A percentile compares a stretch with the other conserved stretches of the same genome.
Conservation (phyloP, 2,329 filamentous ascomycete genomes). For the Aspergillus niger region DNA sequence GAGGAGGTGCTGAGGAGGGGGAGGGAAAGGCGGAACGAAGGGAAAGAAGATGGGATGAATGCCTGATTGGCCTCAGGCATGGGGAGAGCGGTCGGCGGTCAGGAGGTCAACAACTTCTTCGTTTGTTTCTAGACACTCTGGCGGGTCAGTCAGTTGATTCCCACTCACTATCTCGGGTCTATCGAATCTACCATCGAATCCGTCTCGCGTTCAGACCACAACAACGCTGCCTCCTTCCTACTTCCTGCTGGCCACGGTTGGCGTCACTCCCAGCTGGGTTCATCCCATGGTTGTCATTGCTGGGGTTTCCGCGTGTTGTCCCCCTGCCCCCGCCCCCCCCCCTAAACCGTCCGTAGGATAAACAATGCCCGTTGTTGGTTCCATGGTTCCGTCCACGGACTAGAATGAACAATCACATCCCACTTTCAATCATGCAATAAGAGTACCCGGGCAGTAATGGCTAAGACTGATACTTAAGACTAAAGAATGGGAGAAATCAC, state of each 20-base stretch:
- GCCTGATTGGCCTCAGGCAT: not conserved
- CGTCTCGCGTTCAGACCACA: not conserved
- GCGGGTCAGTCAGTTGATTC: not conserved
- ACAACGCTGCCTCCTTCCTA: not conserved
- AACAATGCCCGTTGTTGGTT: not conserved
- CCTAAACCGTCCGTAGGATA: not conserved
- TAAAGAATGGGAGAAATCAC: no score
- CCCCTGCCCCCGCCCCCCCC: not conserved
- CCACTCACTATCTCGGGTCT: not conserved
- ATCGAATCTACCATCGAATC: not conserved
- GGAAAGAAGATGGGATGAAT: no score
- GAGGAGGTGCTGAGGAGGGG: not conserved
- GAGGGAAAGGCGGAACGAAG: not conserved
- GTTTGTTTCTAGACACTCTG: no score
- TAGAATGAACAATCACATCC: not conserved
- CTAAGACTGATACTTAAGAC: no score
- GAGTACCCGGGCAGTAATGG: no score
- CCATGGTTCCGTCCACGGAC: not conserved
- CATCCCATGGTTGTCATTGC: not conserved
- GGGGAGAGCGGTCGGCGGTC: not conserved
- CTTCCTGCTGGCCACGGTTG: no score
- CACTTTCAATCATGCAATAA: no score
- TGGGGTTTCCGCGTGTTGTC: not conserved
- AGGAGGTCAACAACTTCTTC: not conserved
- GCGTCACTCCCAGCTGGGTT: not conserved